Percentiles rank a stretch among this genome's conserved stretches.
phyloP scores from a whole-genome alignment of 805 yeast genomes.

The Candida jianshihensis region DNA sequence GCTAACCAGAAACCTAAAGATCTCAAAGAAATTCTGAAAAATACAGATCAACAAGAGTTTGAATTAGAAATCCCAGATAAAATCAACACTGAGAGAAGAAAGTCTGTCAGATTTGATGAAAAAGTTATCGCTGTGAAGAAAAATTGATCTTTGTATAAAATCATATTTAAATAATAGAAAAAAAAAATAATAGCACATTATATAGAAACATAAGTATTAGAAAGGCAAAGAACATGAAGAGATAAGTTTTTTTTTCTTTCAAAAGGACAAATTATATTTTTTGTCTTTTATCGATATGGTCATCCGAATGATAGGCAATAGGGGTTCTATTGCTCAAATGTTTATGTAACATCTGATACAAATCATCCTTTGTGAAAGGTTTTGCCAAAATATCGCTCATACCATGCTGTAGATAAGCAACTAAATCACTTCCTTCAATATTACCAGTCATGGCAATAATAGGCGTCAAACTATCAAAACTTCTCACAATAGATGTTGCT shows the following conservation, averaged over 20 bases:
- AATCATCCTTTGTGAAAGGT: constrained; percentile 86
- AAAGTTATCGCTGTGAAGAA: constrained; percentile 47
- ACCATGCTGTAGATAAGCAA: constrained; percentile 76
- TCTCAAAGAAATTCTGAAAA: constrained; percentile 41
- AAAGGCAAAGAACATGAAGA: not conserved
- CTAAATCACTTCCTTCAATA: constrained; percentile 73
- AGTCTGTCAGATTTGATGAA: constrained; percentile 61
- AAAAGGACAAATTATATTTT: constrained; percentile 10
- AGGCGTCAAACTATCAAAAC: constrained; percentile 79
- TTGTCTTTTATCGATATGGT: constrained; percentile 20
- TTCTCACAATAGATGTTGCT: constrained; percentile 83
- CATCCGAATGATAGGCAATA: constrained; percentile 18
- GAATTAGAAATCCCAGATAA: constrained; percentile 41
- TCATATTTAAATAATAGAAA: too few species aligned
- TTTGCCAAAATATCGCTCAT: constrained; percentile 90
- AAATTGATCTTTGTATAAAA: too few species aligned
- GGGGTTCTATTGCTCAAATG: constrained; percentile 50
- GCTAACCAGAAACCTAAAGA: constrained; percentile 21
- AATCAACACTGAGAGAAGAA: constrained; percentile 38
- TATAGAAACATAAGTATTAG: not conserved
- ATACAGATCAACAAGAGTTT: constrained; percentile 34
- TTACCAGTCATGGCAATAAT: constrained; percentile 94
- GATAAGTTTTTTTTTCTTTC: not conserved
- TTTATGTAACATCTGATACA: constrained; percentile 71
- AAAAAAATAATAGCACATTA: not conserved